A percentile compares a stretch with the other conserved stretches of the same genome.
Evolutionary conservation across 371 early-diverging fungal genomes (phyloP).

Genomic region (Dinochytrium kinnereticum): DNA sequence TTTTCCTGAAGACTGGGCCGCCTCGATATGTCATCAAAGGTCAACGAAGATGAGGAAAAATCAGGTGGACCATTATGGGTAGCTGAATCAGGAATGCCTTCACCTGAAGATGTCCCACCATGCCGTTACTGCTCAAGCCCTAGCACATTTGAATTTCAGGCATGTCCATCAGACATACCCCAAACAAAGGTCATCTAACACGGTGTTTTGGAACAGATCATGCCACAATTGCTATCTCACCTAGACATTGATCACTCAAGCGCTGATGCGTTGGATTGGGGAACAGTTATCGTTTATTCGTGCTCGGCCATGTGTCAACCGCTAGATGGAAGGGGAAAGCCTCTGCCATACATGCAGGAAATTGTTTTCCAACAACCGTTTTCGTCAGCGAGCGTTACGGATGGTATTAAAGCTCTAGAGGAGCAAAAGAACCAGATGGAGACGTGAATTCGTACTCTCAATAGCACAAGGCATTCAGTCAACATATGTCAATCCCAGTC

Average conservation of each 20-base stretch:
- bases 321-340: constrained; percentile 38
- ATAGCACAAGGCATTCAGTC: no score
- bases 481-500: no score
- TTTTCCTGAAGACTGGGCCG: no score
- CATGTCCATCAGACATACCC: constrained; percentile 40
- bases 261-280: constrained; percentile 87
- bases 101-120: constrained; percentile 57
- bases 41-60: constrained; percentile 26
- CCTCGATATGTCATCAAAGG: no score
- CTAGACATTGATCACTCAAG: constrained; percentile 77
- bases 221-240: constrained; percentile 84
- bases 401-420: constrained; percentile 22
- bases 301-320: constrained; percentile 84
- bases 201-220: constrained; percentile 51
- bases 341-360: constrained; percentile 65
- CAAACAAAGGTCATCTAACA: background rate
- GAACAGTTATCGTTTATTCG: constrained; percentile 84
- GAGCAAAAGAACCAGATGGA: background rate
- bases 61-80: constrained; percentile 76
- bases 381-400: constrained; percentile 44
- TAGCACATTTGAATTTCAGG: constrained; percentile 92
- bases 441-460: no score
- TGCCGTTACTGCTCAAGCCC: constrained; percentile 79
- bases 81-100: constrained; percentile 70
- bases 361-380: constrained; percentile 74